Percentiles rank a stretch among this genome's conserved stretches.
Conservation (phyloP, 441 rosid genomes). For the Brassica balearica region DNA sequence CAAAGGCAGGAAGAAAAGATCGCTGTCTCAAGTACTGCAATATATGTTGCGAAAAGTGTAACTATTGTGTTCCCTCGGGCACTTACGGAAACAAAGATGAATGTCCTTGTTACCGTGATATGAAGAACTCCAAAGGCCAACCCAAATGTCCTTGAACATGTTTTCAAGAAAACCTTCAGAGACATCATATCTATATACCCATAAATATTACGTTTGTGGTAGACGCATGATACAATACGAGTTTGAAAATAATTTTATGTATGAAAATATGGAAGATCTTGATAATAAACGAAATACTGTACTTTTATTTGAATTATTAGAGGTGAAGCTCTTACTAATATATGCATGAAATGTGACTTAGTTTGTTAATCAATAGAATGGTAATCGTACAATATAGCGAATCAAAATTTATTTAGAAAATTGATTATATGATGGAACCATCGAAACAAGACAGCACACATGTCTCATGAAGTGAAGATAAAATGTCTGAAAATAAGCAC, state of each 20-base stretch:
- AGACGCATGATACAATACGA: neutral
- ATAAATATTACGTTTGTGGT: neutral
- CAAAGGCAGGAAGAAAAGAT: conserved; percentile 60
- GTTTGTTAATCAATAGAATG: no score
- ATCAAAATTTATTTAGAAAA: no score
- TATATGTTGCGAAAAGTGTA: conserved; percentile 65
- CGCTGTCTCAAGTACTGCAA: conserved; percentile 67
- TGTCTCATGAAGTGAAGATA: neutral
- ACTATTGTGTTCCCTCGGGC: conserved; percentile 64
- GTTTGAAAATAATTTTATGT: neutral
- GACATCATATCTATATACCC: neutral
- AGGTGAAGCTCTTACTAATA: no score
- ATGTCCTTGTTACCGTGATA: conserved; percentile 70
- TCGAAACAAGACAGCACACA: neutral
- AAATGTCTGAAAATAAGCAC: conserved; percentile 6
- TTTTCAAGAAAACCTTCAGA: conserved; percentile 14
- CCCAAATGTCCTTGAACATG: conserved; percentile 62
- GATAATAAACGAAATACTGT: neutral
- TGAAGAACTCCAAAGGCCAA: conserved; percentile 62
- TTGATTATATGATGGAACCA: neutral
- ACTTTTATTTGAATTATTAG: no score
- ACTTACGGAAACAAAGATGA: conserved; percentile 70
- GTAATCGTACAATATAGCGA: no score
- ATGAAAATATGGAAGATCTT: neutral
- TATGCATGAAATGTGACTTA: no score